Percentiles rank a stretch among this genome's conserved stretches.
Evolutionary conservation across 768 basidiomycete genomes (phyloP).

Genomic region (Leccinum barrowsii): DNA sequence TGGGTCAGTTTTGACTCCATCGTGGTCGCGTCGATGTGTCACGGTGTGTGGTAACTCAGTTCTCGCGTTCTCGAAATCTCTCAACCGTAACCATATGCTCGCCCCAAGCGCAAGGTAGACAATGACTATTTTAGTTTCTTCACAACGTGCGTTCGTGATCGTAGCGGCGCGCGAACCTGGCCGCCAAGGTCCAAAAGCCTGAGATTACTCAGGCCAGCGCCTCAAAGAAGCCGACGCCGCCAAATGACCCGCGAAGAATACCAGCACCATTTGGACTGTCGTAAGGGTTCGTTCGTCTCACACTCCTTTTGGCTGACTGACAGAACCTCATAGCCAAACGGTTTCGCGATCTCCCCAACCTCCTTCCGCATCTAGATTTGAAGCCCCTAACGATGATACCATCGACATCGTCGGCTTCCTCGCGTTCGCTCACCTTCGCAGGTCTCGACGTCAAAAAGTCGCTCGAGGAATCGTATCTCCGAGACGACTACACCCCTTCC

Average conservation of each 20-base stretch:
- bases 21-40: background rate
- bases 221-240: slow-evolving; percentile 90
- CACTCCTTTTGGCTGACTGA: background rate
- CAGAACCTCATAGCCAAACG: slow-evolving; percentile 61
- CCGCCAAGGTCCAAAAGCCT: no score
- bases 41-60: no score
- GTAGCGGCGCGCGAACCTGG: no score
- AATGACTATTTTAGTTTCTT: no score
- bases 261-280: slow-evolving; percentile 94
- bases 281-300: slow-evolving; percentile 47
- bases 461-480: slow-evolving; percentile 66
- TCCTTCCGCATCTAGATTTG: slow-evolving; percentile 81
- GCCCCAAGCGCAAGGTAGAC: no score
- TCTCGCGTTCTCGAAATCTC: no score
- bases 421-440: slow-evolving; percentile 80
- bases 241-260: slow-evolving; percentile 98
- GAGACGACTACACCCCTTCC: slow-evolving; percentile 17
- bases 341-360: slow-evolving; percentile 90
- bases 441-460: slow-evolving; percentile 59
- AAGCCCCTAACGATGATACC: slow-evolving; percentile 92
- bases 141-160: no score
- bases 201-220: slow-evolving; percentile 40
- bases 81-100: no score
- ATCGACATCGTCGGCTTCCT: slow-evolving; percentile 96
- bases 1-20: slow-evolving; percentile 71